Evolutionary conservation across 2,329 filamentous ascomycete genomes (phyloP), one percentile per base, ranked within the genome.

Genomic region (Fusarium clavum): DNA sequence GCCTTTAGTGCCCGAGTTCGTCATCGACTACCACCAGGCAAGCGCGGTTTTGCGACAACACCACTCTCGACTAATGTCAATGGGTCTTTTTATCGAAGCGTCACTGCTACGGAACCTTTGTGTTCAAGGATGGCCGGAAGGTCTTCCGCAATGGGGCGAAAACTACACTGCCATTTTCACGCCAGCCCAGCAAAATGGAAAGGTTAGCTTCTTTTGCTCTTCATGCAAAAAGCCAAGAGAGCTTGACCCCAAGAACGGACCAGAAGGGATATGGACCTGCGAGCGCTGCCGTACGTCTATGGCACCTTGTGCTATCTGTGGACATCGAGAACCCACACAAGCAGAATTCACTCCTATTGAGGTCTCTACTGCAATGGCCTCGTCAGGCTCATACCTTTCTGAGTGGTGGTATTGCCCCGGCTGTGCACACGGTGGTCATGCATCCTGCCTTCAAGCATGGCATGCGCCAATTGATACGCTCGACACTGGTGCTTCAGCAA

Each of bases 381-480:
- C 69, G 7, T 60, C 71, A 8, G 70, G 69, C 4, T 47, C 66
- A 1, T 78, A 75, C 71, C 75, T 81, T 8, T 75, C 79, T 0
- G 83, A 83, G 3, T 91, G 89, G 89, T 91, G 87, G 87, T 88
- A 87, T 71, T 91, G 89, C 61, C 85, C 86, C 2, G 86, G 85
- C 14, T 91, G 89, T 71, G 84, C 84, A 2, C 89, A 91, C 70
- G 89, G 89, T 29, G 89, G 89, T 0, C 89, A 91, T 75, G 83
- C 86, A 1, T 84, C 84, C 0, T 91, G 89, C 61, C 81, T 91
- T 2, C 83, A 86, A 57, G 82, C 82, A 4, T 91, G 89, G 89
- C 88, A 91, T 75, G 81, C 81, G 1, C 74, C 81, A 8, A 59
- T 76, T 3, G 73, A 70, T 8, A 11, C 49, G 3, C 72, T 32